Evolutionary conservation across 805 yeast species (phyloP).

Genomic region (Candida ipomoeae): DNA sequence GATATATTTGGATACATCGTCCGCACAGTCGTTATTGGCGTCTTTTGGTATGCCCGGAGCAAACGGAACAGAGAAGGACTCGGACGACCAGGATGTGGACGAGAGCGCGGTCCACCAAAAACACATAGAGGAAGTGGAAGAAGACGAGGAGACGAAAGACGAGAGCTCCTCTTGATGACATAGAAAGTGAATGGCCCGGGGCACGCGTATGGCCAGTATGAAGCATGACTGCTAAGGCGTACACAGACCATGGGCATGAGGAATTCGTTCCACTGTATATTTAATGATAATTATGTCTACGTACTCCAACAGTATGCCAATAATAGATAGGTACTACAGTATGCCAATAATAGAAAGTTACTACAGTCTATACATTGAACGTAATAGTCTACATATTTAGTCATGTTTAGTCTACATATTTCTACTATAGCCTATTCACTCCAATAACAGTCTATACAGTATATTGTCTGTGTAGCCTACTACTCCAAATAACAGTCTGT

Average conservation of each 20-base stretch:
- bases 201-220: background rate
- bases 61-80: constrained; percentile 18
- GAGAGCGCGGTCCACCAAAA: constrained; percentile 24
- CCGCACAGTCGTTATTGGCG: constrained; percentile 61
- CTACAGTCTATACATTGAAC: no score
- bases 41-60: constrained; percentile 40
- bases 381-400: no score
- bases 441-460: no score
- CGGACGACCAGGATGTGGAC: constrained; percentile 24
- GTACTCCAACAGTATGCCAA: no score
- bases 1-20: constrained; percentile 58
- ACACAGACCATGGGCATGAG: background rate
- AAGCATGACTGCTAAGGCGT: background rate
- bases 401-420: no score
- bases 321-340: no score
- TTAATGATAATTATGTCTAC: constrained; percentile 16
- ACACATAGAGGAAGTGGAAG: constrained; percentile 32
- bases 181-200: constrained; percentile 3
- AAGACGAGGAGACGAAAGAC: constrained; percentile 19
- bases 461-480: no score
- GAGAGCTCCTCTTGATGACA: constrained; percentile 4
- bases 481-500: no score
- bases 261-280: constrained; percentile 9
- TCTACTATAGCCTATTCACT: no score
- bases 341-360: no score